Percentiles rank a stretch among this genome's conserved stretches.
Evolutionary conservation across 2,329 filamentous ascomycete genomes (phyloP).

Genomic region (Scytalidium sp.): DNA sequence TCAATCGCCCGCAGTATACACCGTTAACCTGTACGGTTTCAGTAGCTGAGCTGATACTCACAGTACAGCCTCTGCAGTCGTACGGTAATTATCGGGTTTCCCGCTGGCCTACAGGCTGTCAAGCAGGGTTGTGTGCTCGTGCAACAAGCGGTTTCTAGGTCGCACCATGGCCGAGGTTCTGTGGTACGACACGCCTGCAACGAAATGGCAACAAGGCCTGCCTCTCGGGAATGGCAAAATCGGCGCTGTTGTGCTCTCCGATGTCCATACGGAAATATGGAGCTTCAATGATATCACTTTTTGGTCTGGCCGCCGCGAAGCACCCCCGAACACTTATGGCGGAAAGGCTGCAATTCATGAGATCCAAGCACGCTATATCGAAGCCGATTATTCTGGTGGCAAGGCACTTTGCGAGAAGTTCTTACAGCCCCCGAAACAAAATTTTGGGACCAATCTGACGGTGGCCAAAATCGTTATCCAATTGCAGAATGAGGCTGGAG

Average conservation of each 20-base stretch:
- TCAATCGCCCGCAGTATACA: no score
- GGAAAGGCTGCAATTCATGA: neutral
- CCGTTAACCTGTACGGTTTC: no score
- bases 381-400: neutral
- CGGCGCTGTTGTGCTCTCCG: constrained; percentile 6
- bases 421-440: constrained; percentile 2
- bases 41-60: no score
- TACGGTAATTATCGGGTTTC: no score
- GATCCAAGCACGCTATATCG: neutral
- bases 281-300: constrained; percentile 3
- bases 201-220: constrained; percentile 5
- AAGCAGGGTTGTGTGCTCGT: no score
- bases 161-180: neutral
- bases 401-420: constrained; percentile 1
- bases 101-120: no score
- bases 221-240: constrained; percentile 10
- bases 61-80: no score
- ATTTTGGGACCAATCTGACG: constrained; percentile 3
- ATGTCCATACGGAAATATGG: constrained; percentile 1
- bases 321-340: constrained; percentile 1
- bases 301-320: constrained; percentile 2
- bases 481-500: neutral
- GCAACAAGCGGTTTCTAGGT: no score
- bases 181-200: constrained; percentile 8
- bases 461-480: neutral